A percentile compares a stretch with the other conserved stretches of the same genome.
Evolutionary conservation across 768 basidiomycete genomes (phyloP).

Genomic region (Clitopilus hobsonii): DNA sequence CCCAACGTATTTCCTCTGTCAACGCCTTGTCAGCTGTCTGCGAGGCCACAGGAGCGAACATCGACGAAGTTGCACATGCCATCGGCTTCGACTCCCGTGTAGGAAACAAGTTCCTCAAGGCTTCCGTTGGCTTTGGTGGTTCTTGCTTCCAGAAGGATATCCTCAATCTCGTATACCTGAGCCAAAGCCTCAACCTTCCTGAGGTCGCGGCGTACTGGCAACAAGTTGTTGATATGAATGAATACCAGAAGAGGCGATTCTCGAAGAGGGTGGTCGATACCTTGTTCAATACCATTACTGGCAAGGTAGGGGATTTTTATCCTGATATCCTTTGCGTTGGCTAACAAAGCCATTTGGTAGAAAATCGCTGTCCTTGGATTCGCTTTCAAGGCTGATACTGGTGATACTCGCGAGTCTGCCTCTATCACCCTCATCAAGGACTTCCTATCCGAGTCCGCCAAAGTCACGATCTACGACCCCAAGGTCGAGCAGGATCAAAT

Average conservation of each 20-base stretch:
- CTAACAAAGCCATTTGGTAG: constrained; percentile 25
- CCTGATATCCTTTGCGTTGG: constrained; percentile 1
- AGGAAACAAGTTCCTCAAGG: constrained; percentile 93
- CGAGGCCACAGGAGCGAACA: constrained; percentile 97
- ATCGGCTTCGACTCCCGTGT: constrained; percentile 91
- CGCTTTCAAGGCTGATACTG: constrained; percentile 99
- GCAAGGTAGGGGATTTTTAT: constrained; percentile 69
- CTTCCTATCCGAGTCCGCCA: constrained; percentile 87
- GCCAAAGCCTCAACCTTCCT: constrained; percentile 90
- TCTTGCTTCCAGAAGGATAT: constrained; percentile 99
- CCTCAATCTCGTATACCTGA: constrained; percentile 96
- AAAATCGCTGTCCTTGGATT: constrained; percentile 96
- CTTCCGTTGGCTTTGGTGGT: constrained; percentile 95
- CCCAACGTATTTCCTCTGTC: constrained; percentile 97
- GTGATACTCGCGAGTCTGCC: constrained; percentile 97
- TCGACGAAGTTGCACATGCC: constrained; percentile 94
- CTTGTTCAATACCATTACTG: constrained; percentile 96
- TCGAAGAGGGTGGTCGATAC: constrained; percentile 95
- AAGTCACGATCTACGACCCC: constrained; percentile 89
- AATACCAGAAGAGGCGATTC: constrained; percentile 96
- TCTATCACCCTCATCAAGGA: constrained; percentile 92
- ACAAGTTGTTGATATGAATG: constrained; percentile 97
- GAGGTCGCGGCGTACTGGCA: constrained; percentile 98
- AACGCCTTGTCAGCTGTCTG: constrained; percentile 98
- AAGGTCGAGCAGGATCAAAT: constrained; percentile 85